Conservation (phyloP, 2,329 filamentous ascomycete genomes). For the Exserohilum rostratum region DNA sequence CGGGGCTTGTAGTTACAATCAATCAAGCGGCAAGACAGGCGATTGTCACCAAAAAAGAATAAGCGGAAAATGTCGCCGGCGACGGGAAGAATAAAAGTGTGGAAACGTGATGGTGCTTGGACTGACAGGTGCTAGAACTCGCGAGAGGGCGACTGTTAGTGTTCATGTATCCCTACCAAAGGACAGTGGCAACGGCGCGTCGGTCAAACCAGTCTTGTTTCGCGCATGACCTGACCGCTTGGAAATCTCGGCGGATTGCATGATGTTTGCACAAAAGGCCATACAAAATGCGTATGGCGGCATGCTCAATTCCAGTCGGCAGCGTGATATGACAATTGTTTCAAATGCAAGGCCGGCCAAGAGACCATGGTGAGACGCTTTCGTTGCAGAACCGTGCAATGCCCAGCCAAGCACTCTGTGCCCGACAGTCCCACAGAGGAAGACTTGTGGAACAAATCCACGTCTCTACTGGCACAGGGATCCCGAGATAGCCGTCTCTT, state of each 20-base stretch:
- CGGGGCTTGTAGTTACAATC: background rate
- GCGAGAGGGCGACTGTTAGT: slow-evolving; percentile 19
- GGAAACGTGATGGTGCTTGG: slow-evolving; percentile 13
- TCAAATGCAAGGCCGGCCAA: slow-evolving; percentile 31
- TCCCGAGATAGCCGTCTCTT: background rate
- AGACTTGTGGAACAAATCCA: background rate
- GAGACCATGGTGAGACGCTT: slow-evolving; percentile 31
- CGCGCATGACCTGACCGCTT: slow-evolving; percentile 28
- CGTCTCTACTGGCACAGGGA: background rate
- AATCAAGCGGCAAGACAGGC: slow-evolving; percentile 24
- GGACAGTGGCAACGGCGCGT: slow-evolving; percentile 25
- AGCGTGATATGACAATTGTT: slow-evolving; percentile 25
- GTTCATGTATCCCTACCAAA: slow-evolving; percentile 16
- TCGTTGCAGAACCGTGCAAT: slow-evolving; percentile 18
- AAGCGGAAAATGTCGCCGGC: slow-evolving; percentile 15
- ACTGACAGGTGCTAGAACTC: slow-evolving; percentile 15
- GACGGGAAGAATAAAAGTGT: slow-evolving; percentile 14
- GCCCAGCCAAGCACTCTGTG: slow-evolving; percentile 1
- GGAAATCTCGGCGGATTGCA: slow-evolving; percentile 15
- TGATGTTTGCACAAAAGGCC: slow-evolving; percentile 27
- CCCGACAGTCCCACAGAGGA: background rate
- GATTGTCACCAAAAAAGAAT: slow-evolving; percentile 21
- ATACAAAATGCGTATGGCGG: slow-evolving; percentile 21
- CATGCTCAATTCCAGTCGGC: slow-evolving; percentile 14
- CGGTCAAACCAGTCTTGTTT: slow-evolving; percentile 33